Evolutionary conservation across 805 yeast species (phyloP), one percentile per base, ranked within the genome.

Genomic region (Dipodascus geniculatus): DNA sequence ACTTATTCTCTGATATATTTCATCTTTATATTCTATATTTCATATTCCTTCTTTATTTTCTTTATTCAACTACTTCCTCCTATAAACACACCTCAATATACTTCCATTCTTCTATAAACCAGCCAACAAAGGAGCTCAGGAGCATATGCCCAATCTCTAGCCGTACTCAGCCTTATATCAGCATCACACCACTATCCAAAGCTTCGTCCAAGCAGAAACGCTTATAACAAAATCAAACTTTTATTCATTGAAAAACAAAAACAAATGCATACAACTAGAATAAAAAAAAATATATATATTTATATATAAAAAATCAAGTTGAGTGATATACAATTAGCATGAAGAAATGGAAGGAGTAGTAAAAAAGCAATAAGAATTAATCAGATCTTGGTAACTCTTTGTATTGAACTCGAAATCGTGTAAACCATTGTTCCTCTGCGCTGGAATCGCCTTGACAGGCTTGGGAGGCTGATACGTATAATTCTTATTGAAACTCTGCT

Each of bases 311-410:
- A 49, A 38, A 33, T 19, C 22, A 53, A 42, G 52, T 14, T n/a
- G 19, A 38, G 28, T 11, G 23, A 22, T 44, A 28, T 8, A 24
- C 33, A 44, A 23, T n/a, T 16, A 38, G 48, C 51, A 23, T 14
- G 53, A 22, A 23, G 49, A 19, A 28, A 23, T 48, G 22, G 55
- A 31, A 24, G 56, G 22, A 11, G 54, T 20, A 16, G 38, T 22
- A 22, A 66, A 68, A 56, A 71, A 71, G 58, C 74, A 71, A 61
- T 71, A 71, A 57, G 65, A 68, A 54, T 69, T 63, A 50, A 71
- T 58, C 50, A 71, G 59, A 51, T 64, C 70, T 58, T 70, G 67
- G 57, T 71, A 71, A 17, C 65, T 57, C 14, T 64, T 51, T 20
- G 74, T 67, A 54, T 66, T 67, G 61, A 68, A 61, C 8, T 63